A percentile compares a stretch with the other conserved stretches of the same genome.
Evolutionary conservation across 73 alveolate genomes (phyloP).

Genomic region (Halteria grandinella): DNA sequence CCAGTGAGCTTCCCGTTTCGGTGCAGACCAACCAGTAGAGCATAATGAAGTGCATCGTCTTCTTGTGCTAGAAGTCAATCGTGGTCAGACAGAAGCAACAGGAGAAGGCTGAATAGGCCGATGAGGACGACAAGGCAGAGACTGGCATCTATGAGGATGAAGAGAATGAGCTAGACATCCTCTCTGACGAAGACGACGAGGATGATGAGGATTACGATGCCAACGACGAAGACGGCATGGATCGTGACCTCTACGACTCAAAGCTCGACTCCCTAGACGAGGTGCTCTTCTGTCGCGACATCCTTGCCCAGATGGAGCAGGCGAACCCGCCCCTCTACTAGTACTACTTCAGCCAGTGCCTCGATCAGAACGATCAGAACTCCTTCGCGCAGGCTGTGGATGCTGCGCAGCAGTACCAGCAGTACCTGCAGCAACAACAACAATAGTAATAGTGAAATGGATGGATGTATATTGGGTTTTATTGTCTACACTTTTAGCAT

Average conservation of each 20-base stretch:
- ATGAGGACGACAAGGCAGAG: constrained; percentile 20
- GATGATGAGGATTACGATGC: constrained; percentile 46
- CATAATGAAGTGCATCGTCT: constrained; percentile 22
- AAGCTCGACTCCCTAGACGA: constrained; percentile 35
- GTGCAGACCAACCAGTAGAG: no score
- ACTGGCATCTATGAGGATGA: constrained; percentile 6
- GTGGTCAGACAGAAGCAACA: constrained; percentile 25
- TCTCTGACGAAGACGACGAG: constrained; percentile 25
- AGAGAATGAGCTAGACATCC: constrained; percentile 26
- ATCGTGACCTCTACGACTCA: constrained; percentile 35
- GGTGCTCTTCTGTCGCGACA: constrained; percentile 28
- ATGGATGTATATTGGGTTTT: no score
- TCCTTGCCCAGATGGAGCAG: not conserved
- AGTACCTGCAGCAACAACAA: no score
- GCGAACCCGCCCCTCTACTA: constrained; percentile 7
- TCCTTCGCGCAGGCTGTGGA: no score
- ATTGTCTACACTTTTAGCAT: no score
- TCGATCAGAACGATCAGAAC: no score
- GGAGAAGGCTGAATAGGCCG: constrained; percentile 14
- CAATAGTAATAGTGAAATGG: no score
- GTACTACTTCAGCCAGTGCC: not conserved
- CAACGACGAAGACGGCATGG: constrained; percentile 15
- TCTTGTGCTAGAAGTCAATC: constrained; percentile 28
- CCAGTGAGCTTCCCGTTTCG: constrained; percentile 37
- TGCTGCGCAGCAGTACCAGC: no score